Base-by-base conservation (phyloP, 768 basidiomycete genomes). In the Collybiopsis confluens region DNA sequence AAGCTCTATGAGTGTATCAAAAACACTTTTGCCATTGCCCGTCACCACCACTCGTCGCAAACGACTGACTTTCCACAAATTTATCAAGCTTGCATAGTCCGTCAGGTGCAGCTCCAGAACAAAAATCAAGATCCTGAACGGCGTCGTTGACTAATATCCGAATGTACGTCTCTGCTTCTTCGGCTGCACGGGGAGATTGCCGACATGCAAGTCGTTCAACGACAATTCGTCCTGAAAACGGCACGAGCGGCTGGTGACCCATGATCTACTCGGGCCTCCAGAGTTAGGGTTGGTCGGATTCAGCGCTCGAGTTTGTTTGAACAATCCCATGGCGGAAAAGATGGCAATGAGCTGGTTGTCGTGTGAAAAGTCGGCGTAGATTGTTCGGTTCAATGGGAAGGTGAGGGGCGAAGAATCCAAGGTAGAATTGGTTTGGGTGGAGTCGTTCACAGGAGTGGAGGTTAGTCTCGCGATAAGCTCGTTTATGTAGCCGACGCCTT, bases 401-500 rank as follows among this genome's bases (percentile, higher is more conserved):
- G 88, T 90, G 11, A 60, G 59, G 0, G 82, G 80, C 3, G 77
- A 74, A 0, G 71, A 61, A 62, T 88, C 83, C 26, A 94, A 76
- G 0, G 90, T 92, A 9, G 67, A 68, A 67, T 93, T 93, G 2
- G 87, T 89, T 60, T 88, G 85, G 0, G 90, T 92, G 57, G 76
- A 62, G 66, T 92, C 90, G 37, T 64, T 64, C 26, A 90, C 86
- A 1, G 82, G 79, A 15, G 64, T 67, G 13, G 75, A 74, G 0
- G 85, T 89, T 38, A 96, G 75, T 10, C 94, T 82, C 0, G 90
- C 89, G 20, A 95, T 65, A 16, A 96, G 79, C 69, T 95, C 92
- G 64, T 92, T 93, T 62, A 90, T 74, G 65, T 89, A 96, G 6
- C 92, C 93, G 2, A 93, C 85, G 28, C 91, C 90, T 64, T 90